Percentiles rank a stretch among this genome's conserved stretches.
phyloP scores from a whole-genome alignment of 2,329 filamentous ascomycete genomes.

The Dactylellina cionopaga region DNA sequence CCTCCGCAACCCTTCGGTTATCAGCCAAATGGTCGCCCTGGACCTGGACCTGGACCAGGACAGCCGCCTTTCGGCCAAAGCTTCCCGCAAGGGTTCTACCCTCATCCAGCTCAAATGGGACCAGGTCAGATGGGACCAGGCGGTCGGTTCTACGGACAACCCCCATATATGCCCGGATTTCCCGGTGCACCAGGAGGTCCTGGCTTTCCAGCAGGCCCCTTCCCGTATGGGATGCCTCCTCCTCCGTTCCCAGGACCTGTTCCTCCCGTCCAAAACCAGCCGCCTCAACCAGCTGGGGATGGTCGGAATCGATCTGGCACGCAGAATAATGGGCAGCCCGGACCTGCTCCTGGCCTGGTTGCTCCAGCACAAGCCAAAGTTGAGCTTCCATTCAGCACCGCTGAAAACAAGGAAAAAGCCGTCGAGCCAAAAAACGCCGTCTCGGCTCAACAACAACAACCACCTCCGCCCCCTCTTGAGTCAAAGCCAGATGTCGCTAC shows the following conservation, averaged over 20 bases:
- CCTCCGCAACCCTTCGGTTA: conserved; percentile 24
- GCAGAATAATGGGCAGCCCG: conserved; percentile 21
- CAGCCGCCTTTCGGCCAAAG: conserved; percentile 33
- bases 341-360: background rate
- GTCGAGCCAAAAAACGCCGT: conserved; percentile 1
- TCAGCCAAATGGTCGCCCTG: conserved; percentile 35
- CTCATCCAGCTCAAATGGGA: conserved; percentile 22
- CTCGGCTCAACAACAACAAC: conserved; percentile 22
- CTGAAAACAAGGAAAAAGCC: conserved; percentile 14
- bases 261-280: conserved; percentile 15
- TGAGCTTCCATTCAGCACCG: conserved; percentile 15
- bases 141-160: conserved; percentile 44
- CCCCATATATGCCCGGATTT: conserved; percentile 43
- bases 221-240: conserved; percentile 41
- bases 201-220: conserved; percentile 33
- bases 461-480: conserved; percentile 37
- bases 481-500: conserved; percentile 49
- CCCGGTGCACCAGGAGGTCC: conserved; percentile 24
- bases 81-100: conserved; percentile 46
- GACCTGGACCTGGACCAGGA: conserved; percentile 17
- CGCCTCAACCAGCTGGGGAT: conserved; percentile 7
- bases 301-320: conserved; percentile 19
- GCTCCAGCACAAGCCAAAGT: conserved; percentile 14
- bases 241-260: conserved; percentile 32
- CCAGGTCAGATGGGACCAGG: conserved; percentile 29